phyloP scores from a whole-genome alignment of 2,329 filamentous ascomycete genomes.

The Diplocarpon rosae region DNA sequence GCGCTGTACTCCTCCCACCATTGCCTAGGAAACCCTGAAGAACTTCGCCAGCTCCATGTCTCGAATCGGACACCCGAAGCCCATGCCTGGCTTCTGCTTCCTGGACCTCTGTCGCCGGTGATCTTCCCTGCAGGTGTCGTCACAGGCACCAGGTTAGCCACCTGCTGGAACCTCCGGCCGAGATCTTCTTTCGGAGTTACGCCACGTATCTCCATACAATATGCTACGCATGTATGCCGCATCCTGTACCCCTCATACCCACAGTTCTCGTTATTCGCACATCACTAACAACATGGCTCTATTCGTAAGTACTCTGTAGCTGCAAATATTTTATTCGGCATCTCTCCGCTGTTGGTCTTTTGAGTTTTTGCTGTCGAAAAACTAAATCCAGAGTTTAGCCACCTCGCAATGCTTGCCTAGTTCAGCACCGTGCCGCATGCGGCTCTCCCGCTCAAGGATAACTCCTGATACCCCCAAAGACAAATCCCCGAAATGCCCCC shows the following conservation, averaged over 20 bases:
- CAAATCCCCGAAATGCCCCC: slow-evolving; percentile 9
- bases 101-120: no score
- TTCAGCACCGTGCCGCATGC: not conserved
- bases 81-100: no score
- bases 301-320: not conserved
- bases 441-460: not conserved
- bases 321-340: not conserved
- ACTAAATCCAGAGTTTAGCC: no score
- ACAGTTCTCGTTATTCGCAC: not conserved
- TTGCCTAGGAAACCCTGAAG: no score
- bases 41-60: no score
- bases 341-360: not conserved
- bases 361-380: not conserved
- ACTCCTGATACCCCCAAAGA: not conserved
- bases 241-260: not conserved
- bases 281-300: not conserved
- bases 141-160: no score
- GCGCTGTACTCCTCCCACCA: no score
- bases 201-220: not conserved
- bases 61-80: no score
- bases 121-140: no score
- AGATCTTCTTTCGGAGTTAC: not conserved
- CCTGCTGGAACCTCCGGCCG: no score
- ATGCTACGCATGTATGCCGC: not conserved
- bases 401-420: not conserved